These are phyloP conservation scores for Capsicum pubescens DNA, from an alignment of 257 asterid genomes.

Conservation along the genomic window DNA sequence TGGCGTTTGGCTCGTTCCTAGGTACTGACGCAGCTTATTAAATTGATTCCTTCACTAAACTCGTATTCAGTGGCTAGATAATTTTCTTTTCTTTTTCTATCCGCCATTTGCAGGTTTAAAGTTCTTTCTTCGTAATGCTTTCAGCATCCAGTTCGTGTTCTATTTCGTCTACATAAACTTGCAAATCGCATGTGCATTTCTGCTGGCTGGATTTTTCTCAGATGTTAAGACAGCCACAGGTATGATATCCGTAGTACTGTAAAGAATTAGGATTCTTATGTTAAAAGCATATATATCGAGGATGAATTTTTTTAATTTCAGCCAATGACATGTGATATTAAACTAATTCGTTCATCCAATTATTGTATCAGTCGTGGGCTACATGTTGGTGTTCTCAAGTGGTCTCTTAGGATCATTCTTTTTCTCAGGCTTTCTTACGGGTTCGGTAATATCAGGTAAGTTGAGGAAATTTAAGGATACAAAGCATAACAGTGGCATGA, in stretches of 20 bases:
- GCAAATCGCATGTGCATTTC: constrained; percentile 89
- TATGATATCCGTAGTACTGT: constrained; percentile 34
- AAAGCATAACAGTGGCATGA: background rate
- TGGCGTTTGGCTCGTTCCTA: constrained; percentile 75
- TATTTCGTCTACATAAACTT: constrained; percentile 91
- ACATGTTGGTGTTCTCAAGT: constrained; percentile 77
- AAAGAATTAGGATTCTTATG: background rate
- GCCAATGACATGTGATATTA: constrained; percentile 1
- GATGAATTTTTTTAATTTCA: background rate
- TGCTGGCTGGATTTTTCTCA: constrained; percentile 78
- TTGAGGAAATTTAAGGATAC: constrained; percentile 17
- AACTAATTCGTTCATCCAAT: constrained; percentile 19
- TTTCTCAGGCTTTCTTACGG: constrained; percentile 71
- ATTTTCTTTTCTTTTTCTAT: constrained; percentile 18
- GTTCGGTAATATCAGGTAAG: constrained; percentile 84
- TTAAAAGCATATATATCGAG: background rate
- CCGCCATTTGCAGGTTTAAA: constrained; percentile 63
- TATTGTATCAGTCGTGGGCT: constrained; percentile 74
- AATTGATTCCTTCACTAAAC: constrained; percentile 18
- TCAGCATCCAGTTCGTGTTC: constrained; percentile 85
- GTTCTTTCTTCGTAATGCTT: constrained; percentile 75
- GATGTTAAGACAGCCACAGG: constrained; percentile 88
- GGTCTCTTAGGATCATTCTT: constrained; percentile 95
- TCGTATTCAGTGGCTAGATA: constrained; percentile 23
- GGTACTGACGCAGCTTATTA: constrained; percentile 47